Base-by-base conservation (phyloP, 2,329 filamentous ascomycete genomes). In the Pseudogymnoascus sp. region DNA sequence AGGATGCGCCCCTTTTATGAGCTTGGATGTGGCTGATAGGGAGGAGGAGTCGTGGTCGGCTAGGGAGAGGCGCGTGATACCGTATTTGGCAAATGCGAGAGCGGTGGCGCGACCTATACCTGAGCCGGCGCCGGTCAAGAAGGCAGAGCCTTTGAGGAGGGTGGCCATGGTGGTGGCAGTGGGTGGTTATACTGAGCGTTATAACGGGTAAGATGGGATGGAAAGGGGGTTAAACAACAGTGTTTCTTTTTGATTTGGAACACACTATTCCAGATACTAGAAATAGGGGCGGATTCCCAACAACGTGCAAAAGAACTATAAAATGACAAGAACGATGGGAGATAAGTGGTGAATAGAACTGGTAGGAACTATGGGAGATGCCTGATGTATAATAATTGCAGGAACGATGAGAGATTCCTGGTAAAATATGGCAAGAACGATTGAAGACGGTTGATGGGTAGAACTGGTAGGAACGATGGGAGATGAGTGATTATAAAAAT, bases 31-130 rank as follows among this genome's bases (percentile, higher is more conserved):
- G 5, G 62, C 61, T 8, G 69, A 60, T 25, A 80, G 72, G 11
- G 67, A 67, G 0, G 70, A 65, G 2, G 68, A 65, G 63, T 80
- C 78, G 37, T 80, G 70, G 70, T 83, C 80, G 12, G 78, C 74
- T 14, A 83, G 68, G 0, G 79, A 78, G 56, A 83, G 76, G 46
- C 75, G 74, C 34, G 72, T 75, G 64, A 82, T 75, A 63, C 80
- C 80, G 69, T 82, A 72, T 18, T 72, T 70, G n/a, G 79, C 79
- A 64, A 83, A 78, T 14, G 78, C 73, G 56, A 78, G 74, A 6
- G 80, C 79, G 2, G 78, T 78, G 65, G 74, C 67, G 65, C 78
- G 75, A 23, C 81, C 81, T 65, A 83, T 71, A 78, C 78, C 78
- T 53, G 78, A 79, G 18, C 75, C 78, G 37, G 78, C 78, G 31